Percentiles rank a stretch among this genome's conserved stretches.
These are phyloP conservation scores for Ettlia oleoabundans DNA, from an alignment of 139 green algal genomes.

Conservation along the genomic window DNA sequence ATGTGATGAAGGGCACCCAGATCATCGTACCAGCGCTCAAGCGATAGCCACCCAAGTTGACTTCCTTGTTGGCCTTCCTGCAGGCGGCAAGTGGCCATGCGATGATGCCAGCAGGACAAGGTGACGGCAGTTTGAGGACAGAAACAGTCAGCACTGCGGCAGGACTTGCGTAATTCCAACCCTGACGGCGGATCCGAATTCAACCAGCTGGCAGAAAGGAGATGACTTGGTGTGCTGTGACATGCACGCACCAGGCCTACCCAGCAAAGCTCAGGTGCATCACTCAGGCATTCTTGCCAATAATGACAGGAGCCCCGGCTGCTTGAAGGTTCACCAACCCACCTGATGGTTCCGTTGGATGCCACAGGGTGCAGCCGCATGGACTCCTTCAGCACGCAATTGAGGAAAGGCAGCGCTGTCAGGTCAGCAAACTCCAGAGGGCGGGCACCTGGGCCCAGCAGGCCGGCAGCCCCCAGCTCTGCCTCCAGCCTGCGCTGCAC, in stretches of 20 bases:
- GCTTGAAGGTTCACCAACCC: neutral
- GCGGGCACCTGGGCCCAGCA: constrained; percentile 16
- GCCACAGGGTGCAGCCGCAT: constrained; percentile 30
- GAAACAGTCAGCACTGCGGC: too few species aligned
- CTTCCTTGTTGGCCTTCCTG: neutral
- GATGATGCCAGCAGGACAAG: too few species aligned
- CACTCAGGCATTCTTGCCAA: too few species aligned
- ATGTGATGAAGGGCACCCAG: neutral
- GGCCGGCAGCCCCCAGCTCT: neutral
- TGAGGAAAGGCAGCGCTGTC: constrained; percentile 4
- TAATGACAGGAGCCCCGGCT: neutral
- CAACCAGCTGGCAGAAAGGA: too few species aligned
- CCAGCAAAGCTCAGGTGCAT: too few species aligned
- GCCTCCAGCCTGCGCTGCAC: neutral
- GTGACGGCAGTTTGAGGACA: too few species aligned
- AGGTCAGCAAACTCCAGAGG: constrained; percentile 12
- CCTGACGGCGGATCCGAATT: too few species aligned
- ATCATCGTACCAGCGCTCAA: neutral
- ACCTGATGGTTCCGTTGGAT: neutral
- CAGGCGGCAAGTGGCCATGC: too few species aligned
- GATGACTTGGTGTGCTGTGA: too few species aligned
- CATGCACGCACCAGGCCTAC: too few species aligned
- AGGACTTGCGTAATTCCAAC: too few species aligned
- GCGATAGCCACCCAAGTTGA: neutral
- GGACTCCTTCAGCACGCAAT: constrained; percentile 23